These are phyloP conservation scores for Xylaria sp. DNA, from an alignment of 2,329 filamentous ascomycete genomes.

Conservation along the genomic window DNA sequence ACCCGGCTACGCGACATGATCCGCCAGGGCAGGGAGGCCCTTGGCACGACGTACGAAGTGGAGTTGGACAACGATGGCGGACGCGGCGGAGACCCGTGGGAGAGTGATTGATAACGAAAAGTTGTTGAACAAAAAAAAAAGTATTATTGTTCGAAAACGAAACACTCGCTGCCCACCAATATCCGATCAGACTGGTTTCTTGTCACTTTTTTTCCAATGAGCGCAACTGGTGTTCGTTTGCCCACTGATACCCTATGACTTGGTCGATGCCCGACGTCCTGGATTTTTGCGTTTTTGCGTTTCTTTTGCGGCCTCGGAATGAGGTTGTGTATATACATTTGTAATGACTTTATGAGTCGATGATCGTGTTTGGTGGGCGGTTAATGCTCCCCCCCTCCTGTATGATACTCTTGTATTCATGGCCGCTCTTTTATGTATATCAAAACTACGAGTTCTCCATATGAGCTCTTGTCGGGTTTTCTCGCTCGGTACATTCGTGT, in stretches of 20 bases:
- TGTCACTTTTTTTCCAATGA: constrained; percentile 1
- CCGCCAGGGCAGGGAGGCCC: constrained; percentile 81
- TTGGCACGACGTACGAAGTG: constrained; percentile 76
- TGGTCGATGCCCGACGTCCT: not conserved
- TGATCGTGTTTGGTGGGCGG: not conserved
- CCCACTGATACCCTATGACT: constrained; percentile 12
- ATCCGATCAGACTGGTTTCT: not conserved
- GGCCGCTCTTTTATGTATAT: constrained; percentile 4
- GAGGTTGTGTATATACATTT: constrained; percentile 12
- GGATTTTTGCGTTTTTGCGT: not conserved
- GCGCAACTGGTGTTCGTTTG: constrained; percentile 8
- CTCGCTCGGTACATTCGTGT: too few species aligned
- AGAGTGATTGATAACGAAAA: constrained; percentile 45
- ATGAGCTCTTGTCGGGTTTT: not conserved
- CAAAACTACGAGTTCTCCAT: not conserved
- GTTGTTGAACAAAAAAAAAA: too few species aligned
- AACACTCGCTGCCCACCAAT: not conserved
- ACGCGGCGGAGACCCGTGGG: constrained; percentile 43
- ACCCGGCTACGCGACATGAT: constrained; percentile 84
- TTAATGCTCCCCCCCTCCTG: not conserved
- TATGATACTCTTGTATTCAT: constrained; percentile 14
- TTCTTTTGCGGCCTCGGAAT: not conserved
- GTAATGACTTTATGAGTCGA: constrained; percentile 24
- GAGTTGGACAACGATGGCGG: constrained; percentile 48
- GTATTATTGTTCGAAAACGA: too few species aligned